Conservation (phyloP, 176 grass and related monocot genomes). For the Aegilops tauschii region DNA sequence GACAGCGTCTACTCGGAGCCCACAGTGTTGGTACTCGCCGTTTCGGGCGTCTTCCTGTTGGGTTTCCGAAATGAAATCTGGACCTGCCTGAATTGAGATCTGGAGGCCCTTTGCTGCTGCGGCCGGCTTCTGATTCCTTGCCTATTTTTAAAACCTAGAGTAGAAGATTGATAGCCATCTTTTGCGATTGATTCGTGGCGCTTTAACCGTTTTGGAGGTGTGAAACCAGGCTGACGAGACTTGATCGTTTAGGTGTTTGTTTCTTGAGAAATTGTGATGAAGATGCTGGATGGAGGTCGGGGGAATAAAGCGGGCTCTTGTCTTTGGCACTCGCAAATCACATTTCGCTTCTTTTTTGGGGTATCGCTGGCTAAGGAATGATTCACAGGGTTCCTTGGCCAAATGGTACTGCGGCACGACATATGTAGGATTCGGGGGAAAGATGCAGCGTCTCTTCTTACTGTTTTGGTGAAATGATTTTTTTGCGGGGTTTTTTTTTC, state of each 20-base stretch:
- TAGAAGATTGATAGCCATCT: background rate
- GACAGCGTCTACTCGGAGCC: slow-evolving; percentile 35
- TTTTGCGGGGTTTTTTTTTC: too few relatives aligned
- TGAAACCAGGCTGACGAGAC: slow-evolving; percentile 27
- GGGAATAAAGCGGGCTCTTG: slow-evolving; percentile 39
- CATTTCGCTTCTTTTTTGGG: background rate
- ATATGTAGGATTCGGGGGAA: too few relatives aligned
- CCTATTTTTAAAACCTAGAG: slow-evolving; percentile 1
- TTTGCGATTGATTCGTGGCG: slow-evolving; percentile 29
- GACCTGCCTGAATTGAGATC: slow-evolving; percentile 40
- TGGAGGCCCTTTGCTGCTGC: slow-evolving; percentile 8
- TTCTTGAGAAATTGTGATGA: background rate
- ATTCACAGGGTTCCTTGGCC: slow-evolving; percentile 24
- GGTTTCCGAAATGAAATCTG: slow-evolving; percentile 30
- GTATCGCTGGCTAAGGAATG: slow-evolving; percentile 40
- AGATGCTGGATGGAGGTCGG: slow-evolving; percentile 26
- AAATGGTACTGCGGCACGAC: background rate
- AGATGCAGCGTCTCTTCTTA: too few relatives aligned
- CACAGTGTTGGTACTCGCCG: slow-evolving; percentile 27
- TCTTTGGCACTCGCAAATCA: slow-evolving; percentile 27
- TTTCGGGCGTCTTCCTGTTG: slow-evolving; percentile 16
- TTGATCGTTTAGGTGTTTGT: background rate
- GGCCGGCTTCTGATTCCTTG: slow-evolving; percentile 39
- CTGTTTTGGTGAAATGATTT: too few relatives aligned
- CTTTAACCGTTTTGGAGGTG: slow-evolving; percentile 40